These are phyloP conservation scores for Epicoccum nigrum DNA, from an alignment of 2,329 filamentous ascomycete species.

Conservation along the genomic window DNA sequence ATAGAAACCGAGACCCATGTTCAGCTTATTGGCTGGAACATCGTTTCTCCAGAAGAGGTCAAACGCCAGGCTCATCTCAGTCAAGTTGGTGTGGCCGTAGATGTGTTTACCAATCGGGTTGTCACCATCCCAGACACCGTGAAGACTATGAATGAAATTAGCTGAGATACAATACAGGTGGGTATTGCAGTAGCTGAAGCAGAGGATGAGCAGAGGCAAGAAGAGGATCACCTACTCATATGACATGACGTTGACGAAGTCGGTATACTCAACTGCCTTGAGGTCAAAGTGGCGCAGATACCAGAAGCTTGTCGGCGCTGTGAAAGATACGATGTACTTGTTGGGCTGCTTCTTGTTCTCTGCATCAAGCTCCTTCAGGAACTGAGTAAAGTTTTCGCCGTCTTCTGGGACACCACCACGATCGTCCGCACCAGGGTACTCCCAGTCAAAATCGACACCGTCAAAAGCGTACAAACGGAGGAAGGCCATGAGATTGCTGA, in stretches of 20 bases:
- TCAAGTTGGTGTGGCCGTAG: conserved; percentile 38
- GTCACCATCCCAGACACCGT: conserved; percentile 38
- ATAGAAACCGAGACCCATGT: conserved; percentile 55
- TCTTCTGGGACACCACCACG: conserved; percentile 2
- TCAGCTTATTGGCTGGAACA: conserved; percentile 44
- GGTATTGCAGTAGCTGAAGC: too few relatives aligned
- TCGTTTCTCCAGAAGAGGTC: conserved; percentile 20
- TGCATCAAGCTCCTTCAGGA: not conserved
- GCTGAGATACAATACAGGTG: too few relatives aligned
- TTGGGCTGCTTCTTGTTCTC: not conserved
- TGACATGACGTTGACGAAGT: too few relatives aligned
- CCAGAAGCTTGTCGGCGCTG: conserved; percentile 30
- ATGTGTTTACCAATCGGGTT: conserved; percentile 21
- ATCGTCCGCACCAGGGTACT: conserved; percentile 21
- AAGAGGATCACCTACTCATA: too few relatives aligned
- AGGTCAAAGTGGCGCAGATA: conserved; percentile 34
- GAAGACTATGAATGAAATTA: conserved; percentile 56
- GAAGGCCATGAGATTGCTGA: conserved; percentile 45
- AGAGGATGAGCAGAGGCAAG: too few relatives aligned
- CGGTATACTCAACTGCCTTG: conserved; percentile 16
- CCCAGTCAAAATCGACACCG: conserved; percentile 55
- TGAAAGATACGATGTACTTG: conserved; percentile 18
- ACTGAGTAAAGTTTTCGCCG: not conserved
- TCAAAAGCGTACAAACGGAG: conserved; percentile 51
- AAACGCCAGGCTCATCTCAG: conserved; percentile 56